A percentile compares a stretch with the other conserved stretches of the same genome.
Evolutionary conservation across 352 stramenopile species (phyloP).

Genomic region (Globisporangium nagaii): DNA sequence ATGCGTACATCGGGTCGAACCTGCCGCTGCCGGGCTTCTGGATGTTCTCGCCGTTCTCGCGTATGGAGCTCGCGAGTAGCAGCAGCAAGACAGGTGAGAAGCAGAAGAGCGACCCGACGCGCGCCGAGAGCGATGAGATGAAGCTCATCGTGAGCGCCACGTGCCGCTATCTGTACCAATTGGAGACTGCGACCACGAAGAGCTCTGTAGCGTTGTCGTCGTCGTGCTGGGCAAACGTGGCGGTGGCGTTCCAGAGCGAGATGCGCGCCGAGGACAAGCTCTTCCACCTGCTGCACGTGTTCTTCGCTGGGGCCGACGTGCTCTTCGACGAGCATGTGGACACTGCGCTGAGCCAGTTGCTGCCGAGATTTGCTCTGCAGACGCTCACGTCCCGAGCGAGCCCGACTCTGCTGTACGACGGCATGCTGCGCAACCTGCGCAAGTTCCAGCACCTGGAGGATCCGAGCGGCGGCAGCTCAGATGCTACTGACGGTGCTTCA

Average conservation of each 20-base stretch:
- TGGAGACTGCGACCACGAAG: constrained; percentile 23
- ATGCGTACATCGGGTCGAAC: constrained; percentile 41
- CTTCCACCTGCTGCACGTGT: constrained; percentile 68
- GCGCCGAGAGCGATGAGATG: constrained; percentile 59
- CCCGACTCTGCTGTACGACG: constrained; percentile 30
- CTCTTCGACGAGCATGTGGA: constrained; percentile 68
- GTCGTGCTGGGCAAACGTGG: background rate
- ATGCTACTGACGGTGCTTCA: constrained; percentile 5
- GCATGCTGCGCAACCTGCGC: constrained; percentile 43
- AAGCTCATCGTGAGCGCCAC: constrained; percentile 67
- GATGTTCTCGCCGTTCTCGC: constrained; percentile 67
- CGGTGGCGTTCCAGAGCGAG: background rate
- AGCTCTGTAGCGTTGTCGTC: background rate
- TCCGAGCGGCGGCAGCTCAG: constrained; percentile 3
- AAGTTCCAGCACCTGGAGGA: constrained; percentile 47
- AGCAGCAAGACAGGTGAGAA: background rate
- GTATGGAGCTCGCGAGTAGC: constrained; percentile 43
- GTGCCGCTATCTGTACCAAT: constrained; percentile 55
- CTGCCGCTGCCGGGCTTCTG: constrained; percentile 61
- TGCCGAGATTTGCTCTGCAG: constrained; percentile 36
- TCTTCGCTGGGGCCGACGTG: constrained; percentile 67
- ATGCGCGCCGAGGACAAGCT: constrained; percentile 61
- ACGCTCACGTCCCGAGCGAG: constrained; percentile 15
- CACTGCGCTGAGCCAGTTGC: constrained; percentile 34
- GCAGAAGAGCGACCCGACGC: constrained; percentile 20